These are phyloP conservation scores for Plenodomus lindquistii DNA, from an alignment of 2,329 filamentous ascomycete genomes.

Conservation along the genomic window DNA sequence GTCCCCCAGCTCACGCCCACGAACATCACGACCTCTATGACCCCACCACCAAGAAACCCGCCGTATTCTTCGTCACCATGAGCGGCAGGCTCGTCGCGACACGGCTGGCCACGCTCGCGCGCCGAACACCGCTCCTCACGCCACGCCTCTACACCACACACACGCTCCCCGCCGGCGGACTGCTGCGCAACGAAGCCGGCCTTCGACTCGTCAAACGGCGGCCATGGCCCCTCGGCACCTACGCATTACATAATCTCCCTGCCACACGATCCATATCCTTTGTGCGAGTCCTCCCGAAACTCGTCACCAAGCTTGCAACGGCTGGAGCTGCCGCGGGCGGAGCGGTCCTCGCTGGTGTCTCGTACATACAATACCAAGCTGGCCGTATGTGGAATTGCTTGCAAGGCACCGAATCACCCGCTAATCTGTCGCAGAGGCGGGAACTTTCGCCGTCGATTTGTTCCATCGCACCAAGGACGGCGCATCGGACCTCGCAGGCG, in stretches of 20 bases:
- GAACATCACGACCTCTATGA: not conserved
- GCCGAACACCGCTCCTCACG: conserved; percentile 65
- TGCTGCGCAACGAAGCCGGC: conserved; percentile 42
- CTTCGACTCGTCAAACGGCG: conserved; percentile 53
- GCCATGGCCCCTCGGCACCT: conserved; percentile 76
- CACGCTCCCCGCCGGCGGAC: conserved; percentile 41
- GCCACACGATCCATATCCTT: conserved; percentile 69
- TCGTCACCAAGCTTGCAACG: conserved; percentile 86
- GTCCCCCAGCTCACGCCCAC: no score
- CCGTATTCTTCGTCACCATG: conserved; percentile 51
- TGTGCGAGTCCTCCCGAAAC: conserved; percentile 73
- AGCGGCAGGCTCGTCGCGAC: conserved; percentile 76
- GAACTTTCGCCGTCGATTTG: conserved; percentile 76
- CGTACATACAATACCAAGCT: conserved; percentile 96
- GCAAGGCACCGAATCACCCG: not conserved
- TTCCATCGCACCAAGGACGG: conserved; percentile 73
- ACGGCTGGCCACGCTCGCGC: conserved; percentile 69
- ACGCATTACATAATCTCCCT: conserved; percentile 79
- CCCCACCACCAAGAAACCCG: not conserved
- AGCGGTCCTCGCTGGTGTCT: conserved; percentile 80
- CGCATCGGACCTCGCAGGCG: conserved; percentile 69
- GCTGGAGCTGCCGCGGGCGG: conserved; percentile 92
- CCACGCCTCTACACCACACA: conserved; percentile 53
- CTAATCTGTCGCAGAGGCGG: conserved; percentile 65
- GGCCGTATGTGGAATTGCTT: conserved; percentile 64